These are phyloP conservation scores for Claviceps lovelessii DNA, from an alignment of 2,329 filamentous ascomycete genomes.

Conservation along the genomic window DNA sequence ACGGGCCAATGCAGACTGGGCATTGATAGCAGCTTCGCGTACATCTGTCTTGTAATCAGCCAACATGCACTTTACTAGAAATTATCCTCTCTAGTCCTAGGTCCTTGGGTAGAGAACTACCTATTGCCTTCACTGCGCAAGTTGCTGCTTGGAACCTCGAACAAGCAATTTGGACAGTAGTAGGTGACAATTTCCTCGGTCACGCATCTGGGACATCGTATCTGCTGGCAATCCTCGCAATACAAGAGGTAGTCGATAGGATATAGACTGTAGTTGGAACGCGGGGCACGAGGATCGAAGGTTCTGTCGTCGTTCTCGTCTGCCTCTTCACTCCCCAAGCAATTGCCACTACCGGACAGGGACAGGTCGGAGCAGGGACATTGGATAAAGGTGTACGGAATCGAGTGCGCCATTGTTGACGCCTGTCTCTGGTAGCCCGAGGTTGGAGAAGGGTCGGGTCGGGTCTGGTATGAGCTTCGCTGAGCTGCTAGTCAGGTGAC, in stretches of 20 bases:
- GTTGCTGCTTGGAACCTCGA: constrained; percentile 88
- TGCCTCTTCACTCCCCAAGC: constrained; percentile 17
- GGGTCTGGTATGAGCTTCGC: background rate
- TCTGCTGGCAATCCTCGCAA: constrained; percentile 94
- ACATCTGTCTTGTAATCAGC: constrained; percentile 42
- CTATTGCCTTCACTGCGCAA: constrained; percentile 87
- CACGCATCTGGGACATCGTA: constrained; percentile 83
- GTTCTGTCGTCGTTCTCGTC: constrained; percentile 60
- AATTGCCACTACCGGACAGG: constrained; percentile 20
- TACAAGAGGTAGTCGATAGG: constrained; percentile 88
- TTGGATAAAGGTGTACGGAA: constrained; percentile 52
- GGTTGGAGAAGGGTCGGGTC: background rate
- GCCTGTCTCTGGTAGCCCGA: background rate
- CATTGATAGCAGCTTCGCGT: constrained; percentile 93
- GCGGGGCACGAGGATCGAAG: constrained; percentile 73
- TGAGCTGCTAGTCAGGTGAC: constrained; percentile 4
- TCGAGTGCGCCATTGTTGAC: constrained; percentile 33
- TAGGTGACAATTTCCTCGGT: constrained; percentile 88
- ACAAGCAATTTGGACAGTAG: constrained; percentile 89
- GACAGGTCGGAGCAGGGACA: constrained; percentile 46
- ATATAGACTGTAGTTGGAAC: constrained; percentile 83
- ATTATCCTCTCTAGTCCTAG: background rate
- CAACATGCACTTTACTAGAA: background rate
- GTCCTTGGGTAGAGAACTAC: constrained; percentile 29
- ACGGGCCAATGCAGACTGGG: constrained; percentile 69